Evolutionary conservation across 371 early-diverging fungal species (phyloP).

Genomic region (Mortierella sp.): DNA sequence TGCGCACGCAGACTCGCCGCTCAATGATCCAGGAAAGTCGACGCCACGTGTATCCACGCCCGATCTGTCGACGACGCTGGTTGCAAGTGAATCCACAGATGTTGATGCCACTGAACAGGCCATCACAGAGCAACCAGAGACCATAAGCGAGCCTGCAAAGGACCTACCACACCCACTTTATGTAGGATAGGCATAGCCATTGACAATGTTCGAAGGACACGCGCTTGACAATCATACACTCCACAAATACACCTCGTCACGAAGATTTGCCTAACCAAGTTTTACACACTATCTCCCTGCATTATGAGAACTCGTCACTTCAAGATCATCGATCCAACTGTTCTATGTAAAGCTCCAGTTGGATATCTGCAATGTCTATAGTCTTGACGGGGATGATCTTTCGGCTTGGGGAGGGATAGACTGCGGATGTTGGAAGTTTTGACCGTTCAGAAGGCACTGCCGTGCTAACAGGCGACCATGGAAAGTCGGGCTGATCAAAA

Average conservation of each 20-base stretch:
- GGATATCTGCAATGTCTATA: slow-evolving; percentile 30
- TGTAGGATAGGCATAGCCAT: slow-evolving; percentile 25
- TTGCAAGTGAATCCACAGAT: background rate
- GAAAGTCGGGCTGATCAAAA: slow-evolving; percentile 26
- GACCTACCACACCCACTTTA: slow-evolving; percentile 50
- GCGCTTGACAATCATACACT: background rate
- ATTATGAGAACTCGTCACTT: too few species aligned
- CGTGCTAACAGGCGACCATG: slow-evolving; percentile 37
- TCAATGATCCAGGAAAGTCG: slow-evolving; percentile 2
- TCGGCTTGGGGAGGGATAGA: slow-evolving; percentile 2
- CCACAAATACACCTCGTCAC: too few species aligned
- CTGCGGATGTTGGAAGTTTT: slow-evolving; percentile 16
- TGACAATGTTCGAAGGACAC: background rate
- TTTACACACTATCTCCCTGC: too few species aligned
- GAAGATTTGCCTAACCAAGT: too few species aligned
- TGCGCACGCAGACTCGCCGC: background rate
- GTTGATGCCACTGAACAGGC: background rate
- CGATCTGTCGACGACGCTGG: slow-evolving; percentile 15
- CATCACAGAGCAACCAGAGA: slow-evolving; percentile 1
- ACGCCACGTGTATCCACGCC: slow-evolving; percentile 8
- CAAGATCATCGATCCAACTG: background rate
- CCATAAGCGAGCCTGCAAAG: slow-evolving; percentile 26
- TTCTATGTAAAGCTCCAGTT: slow-evolving; percentile 39
- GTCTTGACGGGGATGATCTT: slow-evolving; percentile 50
- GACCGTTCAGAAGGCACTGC: slow-evolving; percentile 10